Percentiles rank a stretch among this genome's conserved stretches.
Conservation (phyloP, 208 protist species). For the Borovskyia barvae region DNA sequence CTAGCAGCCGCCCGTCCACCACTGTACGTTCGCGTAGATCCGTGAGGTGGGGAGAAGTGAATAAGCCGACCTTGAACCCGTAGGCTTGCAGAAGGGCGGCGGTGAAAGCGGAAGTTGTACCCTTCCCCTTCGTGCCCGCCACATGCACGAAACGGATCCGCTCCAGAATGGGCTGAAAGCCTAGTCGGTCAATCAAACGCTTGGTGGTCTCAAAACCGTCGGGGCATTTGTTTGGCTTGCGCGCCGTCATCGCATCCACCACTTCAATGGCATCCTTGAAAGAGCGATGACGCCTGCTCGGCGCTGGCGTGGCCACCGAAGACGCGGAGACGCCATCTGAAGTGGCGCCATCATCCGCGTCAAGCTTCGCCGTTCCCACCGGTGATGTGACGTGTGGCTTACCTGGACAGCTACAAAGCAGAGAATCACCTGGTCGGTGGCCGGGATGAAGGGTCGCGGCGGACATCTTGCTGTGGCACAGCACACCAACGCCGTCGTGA, state of each 20-base stretch:
- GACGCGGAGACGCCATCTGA: too few species aligned
- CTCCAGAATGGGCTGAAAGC: conserved; percentile 90
- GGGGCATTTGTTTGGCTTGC: conserved; percentile 31
- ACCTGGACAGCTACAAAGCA: too few species aligned
- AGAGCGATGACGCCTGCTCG: conserved; percentile 31
- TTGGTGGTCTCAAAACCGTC: conserved; percentile 92
- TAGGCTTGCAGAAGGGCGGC: conserved; percentile 74
- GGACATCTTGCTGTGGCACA: conserved; percentile 12
- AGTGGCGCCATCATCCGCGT: conserved; percentile 19
- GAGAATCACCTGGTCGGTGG: too few species aligned
- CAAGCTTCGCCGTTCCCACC: conserved; percentile 13
- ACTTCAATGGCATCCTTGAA: conserved; percentile 62
- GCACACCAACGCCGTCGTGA: background rate
- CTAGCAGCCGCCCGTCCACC: conserved; percentile 72
- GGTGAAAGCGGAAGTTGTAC: conserved; percentile 82
- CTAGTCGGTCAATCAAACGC: conserved; percentile 70
- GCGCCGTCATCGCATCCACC: conserved; percentile 47
- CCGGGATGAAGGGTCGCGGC: conserved; percentile 34
- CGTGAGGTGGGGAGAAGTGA: conserved; percentile 89
- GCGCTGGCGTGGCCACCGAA: too few species aligned
- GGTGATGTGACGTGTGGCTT: too few species aligned
- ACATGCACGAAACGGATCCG: conserved; percentile 94
- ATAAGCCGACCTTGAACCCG: conserved; percentile 87
- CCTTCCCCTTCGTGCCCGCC: conserved; percentile 93
- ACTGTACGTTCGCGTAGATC: conserved; percentile 86